Evolutionary conservation across 805 yeast genomes (phyloP), one percentile per base, ranked within the genome.

Genomic region (Hanseniaspora hatyaiensis): DNA sequence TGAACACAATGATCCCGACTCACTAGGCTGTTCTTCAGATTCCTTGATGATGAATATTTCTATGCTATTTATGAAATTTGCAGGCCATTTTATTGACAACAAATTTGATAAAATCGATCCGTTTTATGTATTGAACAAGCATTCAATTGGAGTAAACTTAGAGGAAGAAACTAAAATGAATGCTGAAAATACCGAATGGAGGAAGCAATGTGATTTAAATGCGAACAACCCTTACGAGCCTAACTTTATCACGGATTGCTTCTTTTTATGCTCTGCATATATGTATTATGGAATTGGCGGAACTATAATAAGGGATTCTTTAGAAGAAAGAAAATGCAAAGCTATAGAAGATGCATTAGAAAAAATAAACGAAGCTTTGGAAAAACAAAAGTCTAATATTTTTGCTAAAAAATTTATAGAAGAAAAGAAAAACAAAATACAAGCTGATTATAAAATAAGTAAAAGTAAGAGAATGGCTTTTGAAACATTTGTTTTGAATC

Each of bases 261-360:
- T 87, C 62, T 92, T 72, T 57, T 61, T 92, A 49, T 77, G 88
- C 5, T 68, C 82, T 44, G 78, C 94, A 0, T 87, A 81, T 60
- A 63, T 85, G 41, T 88, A 89, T 54, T 92, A 82, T 64, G 98
- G 97, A 36, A 67, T 85, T 34, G 94, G 94, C 20, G 97, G 96
- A 42, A 65, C 82, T 0, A 64, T 73, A 50, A 70, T 76, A 38
- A 69, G 68, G 39, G 75, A 77, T 51, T 77, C 74, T 37, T 75
- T 80, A 50, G 57, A 79, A 28, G 66, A 72, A 13, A 74, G 73
- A 52, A 68, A 73, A 51, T 62, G 78, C 22, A 71, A 69, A 29
- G 69, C 68, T 55, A 54, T 75, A 20, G 68, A 71, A 54, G 64
- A 63, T 33, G 68, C 67, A 48, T 53, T 64, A 38, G 62, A 62